A percentile compares a stretch with the other conserved stretches of the same genome.
phyloP scores from a whole-genome alignment of 2,329 filamentous ascomycete species.

The Monosporascus cannonballus region DNA sequence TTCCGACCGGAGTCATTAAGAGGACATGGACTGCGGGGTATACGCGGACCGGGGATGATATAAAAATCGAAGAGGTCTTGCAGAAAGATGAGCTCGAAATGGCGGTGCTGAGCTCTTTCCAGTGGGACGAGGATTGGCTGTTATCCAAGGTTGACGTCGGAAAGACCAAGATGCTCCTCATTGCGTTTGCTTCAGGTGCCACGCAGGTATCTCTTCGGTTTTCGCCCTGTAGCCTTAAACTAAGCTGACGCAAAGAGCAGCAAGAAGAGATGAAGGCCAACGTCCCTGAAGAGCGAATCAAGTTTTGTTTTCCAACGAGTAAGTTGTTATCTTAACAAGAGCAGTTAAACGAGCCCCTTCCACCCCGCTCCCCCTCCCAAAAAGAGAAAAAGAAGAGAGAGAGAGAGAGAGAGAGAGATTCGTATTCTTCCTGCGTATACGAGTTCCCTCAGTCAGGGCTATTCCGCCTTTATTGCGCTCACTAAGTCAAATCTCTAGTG shows the following conservation, averaged over 20 bases:
- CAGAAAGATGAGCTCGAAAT: conserved; percentile 66
- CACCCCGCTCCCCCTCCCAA: background rate
- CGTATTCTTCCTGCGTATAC: background rate
- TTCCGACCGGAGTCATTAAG: conserved; percentile 61
- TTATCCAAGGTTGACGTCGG: conserved; percentile 60
- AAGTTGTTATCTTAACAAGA: background rate
- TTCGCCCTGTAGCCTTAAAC: background rate
- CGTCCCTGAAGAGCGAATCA: conserved; percentile 47
- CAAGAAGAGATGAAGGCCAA: conserved; percentile 44
- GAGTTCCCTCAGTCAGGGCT: background rate
- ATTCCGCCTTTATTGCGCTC: background rate
- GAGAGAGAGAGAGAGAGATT: too few relatives aligned
- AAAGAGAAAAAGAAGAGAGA: too few relatives aligned
- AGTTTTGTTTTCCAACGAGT: conserved; percentile 72
- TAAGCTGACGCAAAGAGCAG: conserved; percentile 23
- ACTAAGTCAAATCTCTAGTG: conserved; percentile 35
- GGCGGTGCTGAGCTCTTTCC: conserved; percentile 79
- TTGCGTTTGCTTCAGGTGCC: conserved; percentile 49
- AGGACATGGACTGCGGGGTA: conserved; percentile 71
- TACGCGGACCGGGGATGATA: conserved; percentile 59
- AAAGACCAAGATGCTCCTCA: conserved; percentile 56
- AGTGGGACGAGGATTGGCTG: conserved; percentile 80
- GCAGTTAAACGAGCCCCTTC: background rate
- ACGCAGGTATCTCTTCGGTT: conserved; percentile 37
- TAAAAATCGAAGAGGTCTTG: conserved; percentile 82